Evolutionary conservation across 257 asterid genomes (phyloP).

Genomic region (Plectranthus barbatus): DNA sequence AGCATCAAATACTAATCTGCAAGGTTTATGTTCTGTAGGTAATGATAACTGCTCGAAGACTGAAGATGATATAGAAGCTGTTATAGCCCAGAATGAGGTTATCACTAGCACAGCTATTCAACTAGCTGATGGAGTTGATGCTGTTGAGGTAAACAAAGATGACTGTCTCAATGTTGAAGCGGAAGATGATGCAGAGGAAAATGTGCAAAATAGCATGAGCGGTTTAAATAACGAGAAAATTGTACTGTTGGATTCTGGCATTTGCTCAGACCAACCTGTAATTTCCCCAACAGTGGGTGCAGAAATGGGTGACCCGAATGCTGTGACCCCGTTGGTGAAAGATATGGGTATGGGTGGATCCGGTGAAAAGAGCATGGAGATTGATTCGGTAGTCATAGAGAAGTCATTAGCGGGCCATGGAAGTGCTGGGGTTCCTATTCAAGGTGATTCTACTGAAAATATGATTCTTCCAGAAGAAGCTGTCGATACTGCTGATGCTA

Average conservation of each 20-base stretch:
- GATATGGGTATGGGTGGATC: slow-evolving; percentile 26
- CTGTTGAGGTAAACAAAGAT: slow-evolving; percentile 13
- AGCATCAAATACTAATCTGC: slow-evolving; percentile 14
- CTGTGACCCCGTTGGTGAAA: slow-evolving; percentile 15
- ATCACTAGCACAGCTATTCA: slow-evolving; percentile 13
- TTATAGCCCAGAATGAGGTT: slow-evolving; percentile 10
- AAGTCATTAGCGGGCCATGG: slow-evolving; percentile 20
- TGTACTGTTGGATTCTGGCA: slow-evolving; percentile 19
- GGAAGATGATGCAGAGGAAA: slow-evolving; percentile 13
- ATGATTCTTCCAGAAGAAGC: slow-evolving; percentile 11
- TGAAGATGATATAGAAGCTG: slow-evolving; percentile 20
- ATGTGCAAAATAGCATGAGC: slow-evolving; percentile 12
- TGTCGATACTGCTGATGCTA: slow-evolving; percentile 18
- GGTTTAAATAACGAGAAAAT: slow-evolving; percentile 13
- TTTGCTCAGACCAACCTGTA: slow-evolving; percentile 11
- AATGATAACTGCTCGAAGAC: slow-evolving; percentile 18
- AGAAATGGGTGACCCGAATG: slow-evolving; percentile 18
- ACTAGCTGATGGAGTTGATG: slow-evolving; percentile 18
- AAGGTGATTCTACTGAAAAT: slow-evolving; percentile 14
- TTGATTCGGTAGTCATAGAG: slow-evolving; percentile 10
- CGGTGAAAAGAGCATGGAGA: slow-evolving; percentile 17
- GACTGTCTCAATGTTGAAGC: slow-evolving; percentile 5
- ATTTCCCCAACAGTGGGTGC: slow-evolving; percentile 1
- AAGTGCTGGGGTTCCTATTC: slow-evolving; percentile 14
- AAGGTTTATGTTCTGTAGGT: slow-evolving; percentile 17